phyloP scores from a whole-genome alignment of 305 asterid species.

The Fraxinus baroniana region DNA sequence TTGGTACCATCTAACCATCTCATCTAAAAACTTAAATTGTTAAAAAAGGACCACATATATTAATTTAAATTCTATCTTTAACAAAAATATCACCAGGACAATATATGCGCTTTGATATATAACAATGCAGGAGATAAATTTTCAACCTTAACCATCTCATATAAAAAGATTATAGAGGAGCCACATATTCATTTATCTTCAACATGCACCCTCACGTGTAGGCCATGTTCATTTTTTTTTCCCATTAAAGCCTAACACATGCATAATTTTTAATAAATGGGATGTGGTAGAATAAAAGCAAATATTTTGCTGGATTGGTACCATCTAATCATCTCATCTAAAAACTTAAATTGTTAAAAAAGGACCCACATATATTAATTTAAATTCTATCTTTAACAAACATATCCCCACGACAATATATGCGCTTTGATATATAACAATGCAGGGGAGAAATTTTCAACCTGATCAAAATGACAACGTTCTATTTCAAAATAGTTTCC shows the following conservation, averaged over 20 bases:
- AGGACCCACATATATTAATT: not conserved
- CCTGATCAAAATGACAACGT: constrained; percentile 1
- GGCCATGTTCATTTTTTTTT: not conserved
- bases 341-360: not conserved
- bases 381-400: not conserved
- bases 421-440: constrained; percentile 2
- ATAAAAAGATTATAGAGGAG: not conserved
- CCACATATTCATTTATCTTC: not conserved
- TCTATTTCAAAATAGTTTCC: constrained; percentile 11
- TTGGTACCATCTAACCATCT: not conserved
- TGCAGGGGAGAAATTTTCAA: not conserved
- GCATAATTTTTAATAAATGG: not conserved
- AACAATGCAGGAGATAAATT: constrained; percentile 1
- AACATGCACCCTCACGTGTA: not conserved
- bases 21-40: not conserved
- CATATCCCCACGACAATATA: not conserved
- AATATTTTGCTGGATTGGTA: not conserved
- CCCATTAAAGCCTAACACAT: too few species aligned
- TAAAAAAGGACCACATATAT: not conserved
- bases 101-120: not conserved
- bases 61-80: not conserved
- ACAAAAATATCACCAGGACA: not conserved
- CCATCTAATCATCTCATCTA: not conserved
- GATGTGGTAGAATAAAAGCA: not conserved
- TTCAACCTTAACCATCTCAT: not conserved